phyloP scores from a whole-genome alignment of 345 rosid species.

The Citrus maxima region DNA sequence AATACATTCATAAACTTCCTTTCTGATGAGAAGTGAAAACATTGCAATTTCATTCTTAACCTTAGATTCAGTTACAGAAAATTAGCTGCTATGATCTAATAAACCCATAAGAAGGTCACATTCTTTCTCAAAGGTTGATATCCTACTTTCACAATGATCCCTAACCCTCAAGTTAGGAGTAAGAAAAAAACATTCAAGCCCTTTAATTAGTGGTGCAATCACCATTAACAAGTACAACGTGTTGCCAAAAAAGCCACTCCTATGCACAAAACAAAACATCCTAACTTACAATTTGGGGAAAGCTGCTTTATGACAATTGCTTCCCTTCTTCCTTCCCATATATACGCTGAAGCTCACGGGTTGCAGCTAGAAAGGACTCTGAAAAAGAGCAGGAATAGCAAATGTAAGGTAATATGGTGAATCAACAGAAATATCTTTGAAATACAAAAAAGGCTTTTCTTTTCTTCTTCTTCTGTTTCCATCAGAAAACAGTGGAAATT shows the following conservation, averaged over 20 bases:
- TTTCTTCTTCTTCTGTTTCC: not conserved
- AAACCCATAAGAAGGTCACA: conserved; percentile 3
- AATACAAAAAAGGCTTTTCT: not conserved
- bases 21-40: conserved; percentile 2
- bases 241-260: conserved; percentile 16
- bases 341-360: conserved; percentile 59
- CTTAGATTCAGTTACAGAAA: conserved; percentile 2
- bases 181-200: conserved; percentile 13
- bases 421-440: not conserved
- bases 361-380: conserved; percentile 57
- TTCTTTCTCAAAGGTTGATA: conserved; percentile 3
- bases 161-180: conserved; percentile 11
- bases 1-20: not conserved
- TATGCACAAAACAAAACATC: conserved; percentile 35
- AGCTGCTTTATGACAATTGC: conserved; percentile 24
- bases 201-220: conserved; percentile 11
- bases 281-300: conserved; percentile 33
- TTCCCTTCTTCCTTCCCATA: conserved; percentile 48
- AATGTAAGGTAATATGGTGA: not conserved
- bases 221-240: conserved; percentile 24
- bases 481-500: not conserved
- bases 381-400: conserved; percentile 9
- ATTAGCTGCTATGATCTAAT: conserved; percentile 12
- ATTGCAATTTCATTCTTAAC: conserved; percentile 21
- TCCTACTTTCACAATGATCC: conserved; percentile 16